Evolutionary conservation across 495 filamentous ascomycete species (phyloP).

Genomic region (Chaetomium fimeti): DNA sequence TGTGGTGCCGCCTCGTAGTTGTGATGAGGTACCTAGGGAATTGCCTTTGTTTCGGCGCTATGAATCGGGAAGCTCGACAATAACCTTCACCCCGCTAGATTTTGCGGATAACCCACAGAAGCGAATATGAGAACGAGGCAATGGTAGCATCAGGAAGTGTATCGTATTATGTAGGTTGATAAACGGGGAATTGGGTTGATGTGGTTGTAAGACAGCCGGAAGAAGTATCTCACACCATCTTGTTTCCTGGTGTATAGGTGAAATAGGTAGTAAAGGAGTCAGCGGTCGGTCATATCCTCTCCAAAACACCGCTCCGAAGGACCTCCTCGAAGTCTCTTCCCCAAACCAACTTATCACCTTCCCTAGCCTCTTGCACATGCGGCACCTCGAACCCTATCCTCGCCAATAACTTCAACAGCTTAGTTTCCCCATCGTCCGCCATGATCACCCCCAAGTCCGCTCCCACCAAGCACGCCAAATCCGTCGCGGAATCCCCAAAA

Average conservation of each 20-base stretch:
- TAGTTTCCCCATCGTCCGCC: constrained; percentile 37
- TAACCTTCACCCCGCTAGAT: too few relatives aligned
- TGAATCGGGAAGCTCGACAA: neutral
- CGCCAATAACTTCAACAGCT: constrained; percentile 37
- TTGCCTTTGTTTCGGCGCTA: neutral
- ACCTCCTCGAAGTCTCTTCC: constrained; percentile 36
- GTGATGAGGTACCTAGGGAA: too few relatives aligned
- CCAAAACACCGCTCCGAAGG: constrained; percentile 23
- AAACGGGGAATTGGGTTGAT: neutral
- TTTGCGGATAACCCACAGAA: neutral
- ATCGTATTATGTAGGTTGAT: neutral
- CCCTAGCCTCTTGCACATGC: constrained; percentile 27
- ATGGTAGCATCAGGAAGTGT: neutral
- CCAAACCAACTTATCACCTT: constrained; percentile 27
- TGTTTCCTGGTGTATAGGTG: neutral
- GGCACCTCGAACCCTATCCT: constrained; percentile 41
- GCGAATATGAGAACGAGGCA: neutral
- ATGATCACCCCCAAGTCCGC: constrained; percentile 41
- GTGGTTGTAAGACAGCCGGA: neutral
- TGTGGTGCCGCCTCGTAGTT: neutral
- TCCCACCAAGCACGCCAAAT: constrained; percentile 40
- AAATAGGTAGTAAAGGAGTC: neutral
- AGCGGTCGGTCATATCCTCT: constrained; percentile 6
- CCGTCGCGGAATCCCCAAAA: constrained; percentile 39
- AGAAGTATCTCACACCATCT: neutral